Percentiles rank a stretch among this genome's conserved stretches.
Evolutionary conservation across 177 flowering plant genomes (phyloP).

Genomic region (Vitis hybrid): DNA sequence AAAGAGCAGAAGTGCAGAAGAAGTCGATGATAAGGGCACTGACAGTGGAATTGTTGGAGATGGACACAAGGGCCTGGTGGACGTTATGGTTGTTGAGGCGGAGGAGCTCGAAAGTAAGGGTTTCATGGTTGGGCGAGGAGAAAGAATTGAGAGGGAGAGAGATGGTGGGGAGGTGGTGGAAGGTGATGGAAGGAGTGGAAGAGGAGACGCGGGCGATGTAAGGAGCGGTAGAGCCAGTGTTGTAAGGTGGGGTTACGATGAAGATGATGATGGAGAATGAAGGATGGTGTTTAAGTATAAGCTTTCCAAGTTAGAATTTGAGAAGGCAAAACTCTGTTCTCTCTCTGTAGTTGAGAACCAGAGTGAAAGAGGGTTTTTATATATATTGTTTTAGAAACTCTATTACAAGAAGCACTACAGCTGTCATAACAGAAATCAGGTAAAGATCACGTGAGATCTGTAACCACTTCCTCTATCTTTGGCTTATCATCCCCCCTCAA

Average conservation of each 20-base stretch:
- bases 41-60: conserved; percentile 25
- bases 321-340: too few species aligned
- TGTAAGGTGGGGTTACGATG: conserved; percentile 18
- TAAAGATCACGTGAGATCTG: too few species aligned
- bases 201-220: conserved; percentile 29
- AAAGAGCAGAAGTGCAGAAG: conserved; percentile 37
- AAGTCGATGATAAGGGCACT: conserved; percentile 45
- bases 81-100: conserved; percentile 27
- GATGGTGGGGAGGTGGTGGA: conserved; percentile 23
- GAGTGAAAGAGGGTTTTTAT: too few species aligned
- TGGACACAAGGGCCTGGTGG: conserved; percentile 26
- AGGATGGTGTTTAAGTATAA: conserved; percentile 31
- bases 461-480: too few species aligned
- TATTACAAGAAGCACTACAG: too few species aligned
- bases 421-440: too few species aligned
- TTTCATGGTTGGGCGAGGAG: background rate
- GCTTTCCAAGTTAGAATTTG: too few species aligned
- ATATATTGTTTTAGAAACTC: too few species aligned
- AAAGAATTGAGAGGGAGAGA: conserved; percentile 28
- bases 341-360: too few species aligned
- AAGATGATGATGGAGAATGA: conserved; percentile 34
- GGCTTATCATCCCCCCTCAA: too few species aligned
- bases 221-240: conserved; percentile 13
- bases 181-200: conserved; percentile 24
- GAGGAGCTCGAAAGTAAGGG: conserved; percentile 17